Percentiles rank a stretch among this genome's conserved stretches.
phyloP scores from a whole-genome alignment of 2,329 filamentous ascomycete genomes.

The Xylariaceae sp. region DNA sequence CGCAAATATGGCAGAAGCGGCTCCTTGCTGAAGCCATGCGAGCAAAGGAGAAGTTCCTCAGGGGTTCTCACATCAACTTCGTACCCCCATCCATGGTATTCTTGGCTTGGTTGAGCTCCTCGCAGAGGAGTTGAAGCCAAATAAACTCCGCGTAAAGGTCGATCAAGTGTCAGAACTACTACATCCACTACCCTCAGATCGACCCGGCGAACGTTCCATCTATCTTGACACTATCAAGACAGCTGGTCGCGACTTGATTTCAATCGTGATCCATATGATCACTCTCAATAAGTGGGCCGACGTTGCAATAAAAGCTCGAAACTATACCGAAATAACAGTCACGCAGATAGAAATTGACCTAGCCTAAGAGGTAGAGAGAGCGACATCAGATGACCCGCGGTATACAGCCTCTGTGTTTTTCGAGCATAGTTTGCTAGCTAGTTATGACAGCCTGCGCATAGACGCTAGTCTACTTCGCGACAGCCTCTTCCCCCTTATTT shows the following conservation, averaged over 20 bases:
- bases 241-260: background rate
- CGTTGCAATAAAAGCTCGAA: background rate
- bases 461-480: background rate
- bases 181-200: background rate
- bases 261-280: background rate
- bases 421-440: background rate
- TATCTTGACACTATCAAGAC: conserved; percentile 1
- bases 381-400: background rate
- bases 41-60: background rate
- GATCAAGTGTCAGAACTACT: background rate
- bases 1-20: background rate
- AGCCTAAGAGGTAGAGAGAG: background rate
- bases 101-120: background rate
- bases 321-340: background rate
- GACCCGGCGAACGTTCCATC: background rate
- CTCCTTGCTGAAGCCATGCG: background rate
- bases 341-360: background rate
- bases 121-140: background rate
- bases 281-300: background rate
- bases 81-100: conserved; percentile 1
- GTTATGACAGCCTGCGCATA: background rate
- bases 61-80: background rate
- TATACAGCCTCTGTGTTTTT: conserved; percentile 1
- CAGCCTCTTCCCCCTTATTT: background rate
- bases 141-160: background rate